Percentiles rank a stretch among this genome's conserved stretches.
phyloP scores from a whole-genome alignment of 1,139 yeast genomes.

The Magnusiomyces ingens region DNA sequence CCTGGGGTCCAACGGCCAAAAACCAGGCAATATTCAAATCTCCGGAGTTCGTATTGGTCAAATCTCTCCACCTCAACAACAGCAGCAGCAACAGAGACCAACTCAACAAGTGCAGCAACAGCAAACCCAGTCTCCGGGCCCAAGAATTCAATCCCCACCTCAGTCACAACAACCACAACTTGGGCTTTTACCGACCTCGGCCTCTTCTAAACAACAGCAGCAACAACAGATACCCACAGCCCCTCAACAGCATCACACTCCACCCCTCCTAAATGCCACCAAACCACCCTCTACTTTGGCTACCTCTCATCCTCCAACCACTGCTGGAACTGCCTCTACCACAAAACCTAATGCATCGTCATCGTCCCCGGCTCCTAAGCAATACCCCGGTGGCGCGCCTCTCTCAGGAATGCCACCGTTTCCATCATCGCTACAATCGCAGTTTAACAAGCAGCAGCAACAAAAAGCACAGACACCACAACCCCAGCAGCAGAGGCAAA shows the following conservation, averaged over 20 bases:
- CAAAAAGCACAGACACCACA: no score
- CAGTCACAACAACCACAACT: slow-evolving; percentile 1
- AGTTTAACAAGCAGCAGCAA: no score
- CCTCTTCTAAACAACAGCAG: background rate
- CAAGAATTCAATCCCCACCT: background rate
- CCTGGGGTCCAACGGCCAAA: background rate
- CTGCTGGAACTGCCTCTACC: background rate
- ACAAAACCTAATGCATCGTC: background rate
- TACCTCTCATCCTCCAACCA: background rate
- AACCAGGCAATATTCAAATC: background rate
- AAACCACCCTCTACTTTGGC: background rate
- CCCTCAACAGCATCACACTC: background rate
- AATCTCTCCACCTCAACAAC: background rate
- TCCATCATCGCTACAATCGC: slow-evolving; percentile 17
- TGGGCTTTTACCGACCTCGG: background rate
- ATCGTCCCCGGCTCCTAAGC: background rate
- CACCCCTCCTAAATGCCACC: background rate
- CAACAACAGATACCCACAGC: background rate
- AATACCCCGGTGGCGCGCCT: slow-evolving; percentile 1
- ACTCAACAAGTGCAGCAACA: slow-evolving; percentile 3
- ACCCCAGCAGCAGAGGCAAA: no score
- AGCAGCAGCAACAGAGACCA: slow-evolving; percentile 5
- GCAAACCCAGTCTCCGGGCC: background rate
- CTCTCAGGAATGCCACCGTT: slow-evolving; percentile 8
- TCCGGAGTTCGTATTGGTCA: background rate